Evolutionary conservation across 2,329 filamentous ascomycete species (phyloP).

Genomic region (Monosporascus sp.): DNA sequence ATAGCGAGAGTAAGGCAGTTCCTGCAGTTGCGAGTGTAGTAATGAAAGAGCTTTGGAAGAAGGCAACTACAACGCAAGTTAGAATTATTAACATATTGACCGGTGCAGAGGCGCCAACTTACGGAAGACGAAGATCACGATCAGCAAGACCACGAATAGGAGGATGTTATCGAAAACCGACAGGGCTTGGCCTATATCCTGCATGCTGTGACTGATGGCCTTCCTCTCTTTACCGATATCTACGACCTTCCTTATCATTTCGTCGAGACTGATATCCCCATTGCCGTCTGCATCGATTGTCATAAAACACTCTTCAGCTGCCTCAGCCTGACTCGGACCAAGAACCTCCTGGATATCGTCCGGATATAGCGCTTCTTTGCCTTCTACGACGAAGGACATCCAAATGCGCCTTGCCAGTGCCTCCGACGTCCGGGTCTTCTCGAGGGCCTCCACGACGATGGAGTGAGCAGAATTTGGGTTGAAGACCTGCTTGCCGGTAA

Average conservation of each 20-base stretch:
- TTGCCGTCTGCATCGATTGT: constrained; percentile 83
- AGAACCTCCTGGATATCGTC: constrained; percentile 89
- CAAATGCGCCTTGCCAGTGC: constrained; percentile 91
- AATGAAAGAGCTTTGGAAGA: constrained; percentile 81
- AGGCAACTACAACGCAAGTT: constrained; percentile 55
- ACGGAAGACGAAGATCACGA: constrained; percentile 79
- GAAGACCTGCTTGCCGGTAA: constrained; percentile 93
- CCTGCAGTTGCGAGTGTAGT: constrained; percentile 84
- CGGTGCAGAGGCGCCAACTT: constrained; percentile 27
- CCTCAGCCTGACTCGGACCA: constrained; percentile 63
- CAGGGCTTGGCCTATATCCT: constrained; percentile 94
- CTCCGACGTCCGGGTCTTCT: constrained; percentile 77
- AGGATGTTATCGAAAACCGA: constrained; percentile 84
- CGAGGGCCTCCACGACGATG: constrained; percentile 81
- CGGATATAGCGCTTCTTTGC: constrained; percentile 68
- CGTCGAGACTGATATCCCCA: constrained; percentile 89
- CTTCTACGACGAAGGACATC: constrained; percentile 97
- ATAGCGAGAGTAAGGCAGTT: constrained; percentile 88
- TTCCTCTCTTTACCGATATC: constrained; percentile 84
- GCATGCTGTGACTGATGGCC: constrained; percentile 87
- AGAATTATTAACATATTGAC: no score
- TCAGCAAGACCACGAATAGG: constrained; percentile 71
- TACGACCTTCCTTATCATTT: constrained; percentile 84
- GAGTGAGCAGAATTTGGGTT: constrained; percentile 88
- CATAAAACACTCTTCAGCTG: constrained; percentile 81